Conservation (phyloP, 192 early-diverging fungal species). For the Umbelopsis sp. region DNA sequence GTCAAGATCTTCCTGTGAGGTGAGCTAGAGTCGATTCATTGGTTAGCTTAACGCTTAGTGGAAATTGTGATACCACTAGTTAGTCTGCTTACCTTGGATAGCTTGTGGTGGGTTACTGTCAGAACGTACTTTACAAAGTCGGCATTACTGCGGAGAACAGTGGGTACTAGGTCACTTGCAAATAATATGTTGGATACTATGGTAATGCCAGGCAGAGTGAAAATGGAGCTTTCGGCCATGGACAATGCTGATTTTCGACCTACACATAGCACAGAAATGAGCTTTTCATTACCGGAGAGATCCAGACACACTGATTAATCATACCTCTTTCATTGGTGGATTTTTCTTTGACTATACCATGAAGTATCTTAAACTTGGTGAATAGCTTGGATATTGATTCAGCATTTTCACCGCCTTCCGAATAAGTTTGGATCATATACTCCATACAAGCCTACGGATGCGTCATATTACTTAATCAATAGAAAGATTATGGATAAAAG, state of each 20-base stretch:
- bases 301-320: background rate
- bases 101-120: slow-evolving; percentile 33
- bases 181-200: slow-evolving; percentile 41
- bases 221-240: slow-evolving; percentile 28
- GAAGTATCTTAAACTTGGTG: slow-evolving; percentile 43
- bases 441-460: slow-evolving; percentile 35
- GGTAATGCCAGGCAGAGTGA: slow-evolving; percentile 41
- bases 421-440: slow-evolving; percentile 27
- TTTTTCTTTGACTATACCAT: slow-evolving; percentile 48
- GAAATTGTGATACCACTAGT: no score
- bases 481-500: no score
- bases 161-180: slow-evolving; percentile 10
- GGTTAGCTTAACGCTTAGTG: no score
- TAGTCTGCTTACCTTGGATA: slow-evolving; percentile 31
- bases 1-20: background rate
- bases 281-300: background rate
- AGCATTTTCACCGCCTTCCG: slow-evolving; percentile 24
- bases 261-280: slow-evolving; percentile 1
- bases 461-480: no score
- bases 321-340: slow-evolving; percentile 44
- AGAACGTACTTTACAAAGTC: slow-evolving; percentile 54
- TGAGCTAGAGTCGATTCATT: background rate
- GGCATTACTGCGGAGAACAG: slow-evolving; percentile 34
- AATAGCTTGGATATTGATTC: slow-evolving; percentile 47
- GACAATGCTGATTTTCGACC: slow-evolving; percentile 30